These are phyloP conservation scores for Vinca major DNA, from an alignment of 305 asterid genomes.

Conservation along the genomic window DNA sequence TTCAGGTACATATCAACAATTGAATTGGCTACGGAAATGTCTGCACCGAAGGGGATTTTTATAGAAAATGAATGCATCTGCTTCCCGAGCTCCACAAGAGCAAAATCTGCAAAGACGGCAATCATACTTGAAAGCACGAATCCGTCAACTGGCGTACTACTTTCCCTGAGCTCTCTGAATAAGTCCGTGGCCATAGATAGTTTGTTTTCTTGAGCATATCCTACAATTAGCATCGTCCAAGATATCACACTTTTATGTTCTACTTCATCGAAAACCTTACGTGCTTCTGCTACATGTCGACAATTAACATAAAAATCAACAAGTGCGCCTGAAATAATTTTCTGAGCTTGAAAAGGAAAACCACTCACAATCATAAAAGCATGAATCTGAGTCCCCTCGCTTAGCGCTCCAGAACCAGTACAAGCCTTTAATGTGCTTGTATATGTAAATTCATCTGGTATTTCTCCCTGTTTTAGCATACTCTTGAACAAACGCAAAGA, in stretches of 20 bases:
- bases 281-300: slow-evolving; percentile 35
- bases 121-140: slow-evolving; percentile 47
- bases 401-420: slow-evolving; percentile 36
- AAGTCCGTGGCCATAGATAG: slow-evolving; percentile 34
- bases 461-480: slow-evolving; percentile 41
- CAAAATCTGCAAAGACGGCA: slow-evolving; percentile 42
- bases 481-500: slow-evolving; percentile 33
- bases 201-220: slow-evolving; percentile 39
- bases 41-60: slow-evolving; percentile 32
- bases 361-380: slow-evolving; percentile 38
- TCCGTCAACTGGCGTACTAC: slow-evolving; percentile 30
- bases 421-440: slow-evolving; percentile 63
- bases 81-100: slow-evolving; percentile 47
- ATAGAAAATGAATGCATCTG: slow-evolving; percentile 50
- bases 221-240: slow-evolving; percentile 46
- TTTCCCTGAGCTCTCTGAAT: slow-evolving; percentile 41
- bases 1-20: slow-evolving; percentile 54
- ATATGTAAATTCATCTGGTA: slow-evolving; percentile 45
- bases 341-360: slow-evolving; percentile 29
- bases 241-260: slow-evolving; percentile 33
- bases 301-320: slow-evolving; percentile 48
- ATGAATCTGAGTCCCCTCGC: slow-evolving; percentile 50
- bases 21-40: slow-evolving; percentile 40
- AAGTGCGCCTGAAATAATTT: slow-evolving; percentile 43
- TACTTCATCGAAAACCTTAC: slow-evolving; percentile 28